phyloP scores from a whole-genome alignment of 2,329 filamentous ascomycete species.

The Xenoacremonium recifei region DNA sequence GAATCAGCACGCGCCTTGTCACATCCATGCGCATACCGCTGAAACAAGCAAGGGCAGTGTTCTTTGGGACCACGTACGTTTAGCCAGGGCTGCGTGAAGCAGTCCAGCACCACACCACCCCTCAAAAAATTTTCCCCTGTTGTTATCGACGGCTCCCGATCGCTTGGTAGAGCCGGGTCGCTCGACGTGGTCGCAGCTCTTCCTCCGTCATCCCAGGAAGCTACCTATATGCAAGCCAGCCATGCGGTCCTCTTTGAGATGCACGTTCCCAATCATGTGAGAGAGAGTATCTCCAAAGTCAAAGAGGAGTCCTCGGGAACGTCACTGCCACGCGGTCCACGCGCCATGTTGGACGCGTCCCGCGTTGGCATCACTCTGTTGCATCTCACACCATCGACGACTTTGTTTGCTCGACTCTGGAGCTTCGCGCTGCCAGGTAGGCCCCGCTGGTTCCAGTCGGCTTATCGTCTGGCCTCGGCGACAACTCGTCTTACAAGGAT shows the following conservation, averaged over 20 bases:
- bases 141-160: too few relatives aligned
- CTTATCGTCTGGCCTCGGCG: slow-evolving; percentile 12
- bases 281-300: too few relatives aligned
- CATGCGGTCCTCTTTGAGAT: too few relatives aligned
- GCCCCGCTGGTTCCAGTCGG: slow-evolving; percentile 12
- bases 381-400: neutral
- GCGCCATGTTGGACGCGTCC: too few relatives aligned
- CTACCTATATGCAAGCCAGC: too few relatives aligned
- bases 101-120: neutral
- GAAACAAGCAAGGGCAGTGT: slow-evolving; percentile 1
- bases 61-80: neutral
- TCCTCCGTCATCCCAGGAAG: too few relatives aligned
- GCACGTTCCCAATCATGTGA: too few relatives aligned
- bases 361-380: neutral
- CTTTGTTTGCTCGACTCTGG: too few relatives aligned
- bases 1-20: neutral
- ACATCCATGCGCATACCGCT: neutral
- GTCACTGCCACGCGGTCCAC: neutral
- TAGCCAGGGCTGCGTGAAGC: neutral
- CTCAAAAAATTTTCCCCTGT: too few relatives aligned
- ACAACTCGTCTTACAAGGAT: slow-evolving; percentile 5
- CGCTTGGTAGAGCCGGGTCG: too few relatives aligned
- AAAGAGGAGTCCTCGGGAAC: too few relatives aligned
- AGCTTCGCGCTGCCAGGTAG: neutral
- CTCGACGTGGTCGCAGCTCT: too few relatives aligned